Evolutionary conservation across 352 stramenopile genomes (phyloP), one percentile per base, ranked within the genome.

Genomic region (Blastocystis sp.): DNA sequence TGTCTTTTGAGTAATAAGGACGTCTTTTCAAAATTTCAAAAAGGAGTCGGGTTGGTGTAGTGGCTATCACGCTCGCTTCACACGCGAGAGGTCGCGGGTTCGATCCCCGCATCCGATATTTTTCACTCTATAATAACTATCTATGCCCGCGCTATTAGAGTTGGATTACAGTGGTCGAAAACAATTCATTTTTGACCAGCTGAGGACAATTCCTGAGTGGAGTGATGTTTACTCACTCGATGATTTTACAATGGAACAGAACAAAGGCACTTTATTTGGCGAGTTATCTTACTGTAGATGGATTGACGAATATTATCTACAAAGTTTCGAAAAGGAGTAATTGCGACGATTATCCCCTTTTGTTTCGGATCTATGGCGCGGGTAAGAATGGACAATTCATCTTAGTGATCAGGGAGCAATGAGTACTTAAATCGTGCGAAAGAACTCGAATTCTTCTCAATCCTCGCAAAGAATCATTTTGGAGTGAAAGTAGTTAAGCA

Each of bases 61-160:
- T 79, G 68, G 68, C 30, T 79, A 79, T 79, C 68, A 79, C 68
- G 68, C 37, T 79, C 68, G 68, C 68, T 62, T 79, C 68, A 79
- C 68, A 79, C 68, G 68, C 64, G 64, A 75, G 26, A 75, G 64
- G 64, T 75, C 64, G 64, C 64, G 64, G 24, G 64, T 75, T 75
- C 64, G 34, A 75, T 47, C 64, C 64, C 24, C 64, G 50, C 50
- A 59, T 59, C 50, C 50, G 50, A 59, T 59, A 59, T 59, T 59
- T 59, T 59, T 59, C 30, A 34, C 30, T 59, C 20, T 59, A 59
- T 59, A 3, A 13, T 59, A 13, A 59, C 13, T 59, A 13, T 59
- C 50, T 2, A 81, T 81, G 70, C 13, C 39, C 26, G 30, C 70
- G 20, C 70, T 81, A 24, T 34, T 81, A n/a, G 70, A 81, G 45